Conservation (phyloP, 106 monocot genomes). For the Allium sativum region DNA sequence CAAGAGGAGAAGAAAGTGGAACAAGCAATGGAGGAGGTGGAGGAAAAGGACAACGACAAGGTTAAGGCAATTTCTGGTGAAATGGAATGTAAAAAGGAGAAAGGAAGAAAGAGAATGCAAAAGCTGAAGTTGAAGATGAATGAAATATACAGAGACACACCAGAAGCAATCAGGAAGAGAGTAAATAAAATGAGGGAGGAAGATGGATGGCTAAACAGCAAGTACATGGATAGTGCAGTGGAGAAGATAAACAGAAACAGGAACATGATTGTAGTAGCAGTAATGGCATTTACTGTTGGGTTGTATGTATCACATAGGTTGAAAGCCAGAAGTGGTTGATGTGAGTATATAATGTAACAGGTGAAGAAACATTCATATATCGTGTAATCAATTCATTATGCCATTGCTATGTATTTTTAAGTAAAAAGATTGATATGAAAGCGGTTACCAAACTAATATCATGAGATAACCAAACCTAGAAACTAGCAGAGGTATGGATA, state of each 20-base stretch:
- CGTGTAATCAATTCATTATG: too few relatives aligned
- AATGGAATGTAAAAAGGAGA: too few relatives aligned
- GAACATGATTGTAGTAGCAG: slow-evolving; percentile 28
- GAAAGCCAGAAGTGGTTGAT: slow-evolving; percentile 4
- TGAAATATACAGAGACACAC: not conserved
- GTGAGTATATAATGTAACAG: not conserved
- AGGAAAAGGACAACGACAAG: not conserved
- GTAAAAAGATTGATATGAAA: too few relatives aligned
- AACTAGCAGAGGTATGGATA: too few relatives aligned
- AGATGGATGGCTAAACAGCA: slow-evolving; percentile 3
- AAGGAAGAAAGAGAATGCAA: not conserved
- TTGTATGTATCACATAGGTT: slow-evolving; percentile 25
- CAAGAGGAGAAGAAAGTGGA: not conserved
- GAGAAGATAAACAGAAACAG: slow-evolving; percentile 21
- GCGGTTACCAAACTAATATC: too few relatives aligned
- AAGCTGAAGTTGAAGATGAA: not conserved
- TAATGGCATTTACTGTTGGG: slow-evolving; percentile 28
- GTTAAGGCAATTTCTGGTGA: not conserved
- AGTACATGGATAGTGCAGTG: slow-evolving; percentile 8
- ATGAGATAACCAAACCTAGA: too few relatives aligned
- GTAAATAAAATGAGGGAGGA: slow-evolving; percentile 1
- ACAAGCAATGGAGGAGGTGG: not conserved
- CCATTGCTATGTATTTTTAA: too few relatives aligned
- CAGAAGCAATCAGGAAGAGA: slow-evolving; percentile 5
- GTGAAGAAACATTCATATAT: too few relatives aligned